Base-by-base conservation (phyloP, 2,329 filamentous ascomycete genomes). In the Myriosclerotinia scirpicola region DNA sequence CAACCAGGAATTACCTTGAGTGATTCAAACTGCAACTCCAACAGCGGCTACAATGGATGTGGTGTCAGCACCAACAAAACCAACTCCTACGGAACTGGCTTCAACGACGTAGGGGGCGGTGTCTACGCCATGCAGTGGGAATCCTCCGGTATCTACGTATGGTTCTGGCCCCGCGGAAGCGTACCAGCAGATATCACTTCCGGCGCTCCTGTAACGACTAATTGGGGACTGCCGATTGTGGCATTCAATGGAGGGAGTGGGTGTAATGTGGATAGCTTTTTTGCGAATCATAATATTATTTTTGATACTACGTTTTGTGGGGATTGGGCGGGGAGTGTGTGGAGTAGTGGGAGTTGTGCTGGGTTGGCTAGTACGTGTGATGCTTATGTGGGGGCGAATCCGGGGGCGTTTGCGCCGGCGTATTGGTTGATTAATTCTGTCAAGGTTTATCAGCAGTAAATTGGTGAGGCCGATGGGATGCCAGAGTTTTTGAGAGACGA, bases 71-170 rank as follows among this genome's bases (percentile, higher is more conserved):
- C 84, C 1, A 73, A 78, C 34, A 80, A 84, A 71, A 81, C 82
- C 60, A 76, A 81, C 54, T 85, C 83, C 71, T 91, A 87, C 71
- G 90, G 90, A 17, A 80, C 84, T 30, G 86, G 84, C 8, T 93
- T 96, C 81, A 95, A 96, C 78, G 80, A 80, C 34, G 83, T 79
- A 42, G 83, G 84, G 12, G 90, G 90, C 22, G 91, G 90, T 46
- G 82, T 93, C 59, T 93, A 90, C 73, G 90, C 87, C 44, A 85
- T 89, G 65, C 87, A 93, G 77, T 96, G 93, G 91, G 92, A 89
- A 2, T 82, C 84, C 36, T 76, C 84, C 0, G 83, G 82, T 69
- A 95, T 98, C 77, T 84, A 84, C 50, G 83, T 96, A 70, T 97
- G 88, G 86, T 94, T 92, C 83, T 97, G 96, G 79, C 82, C 88